A percentile compares a stretch with the other conserved stretches of the same genome.
These are phyloP conservation scores for Clonostachys rosea DNA, from an alignment of 2,329 filamentous ascomycete genomes.

Conservation along the genomic window DNA sequence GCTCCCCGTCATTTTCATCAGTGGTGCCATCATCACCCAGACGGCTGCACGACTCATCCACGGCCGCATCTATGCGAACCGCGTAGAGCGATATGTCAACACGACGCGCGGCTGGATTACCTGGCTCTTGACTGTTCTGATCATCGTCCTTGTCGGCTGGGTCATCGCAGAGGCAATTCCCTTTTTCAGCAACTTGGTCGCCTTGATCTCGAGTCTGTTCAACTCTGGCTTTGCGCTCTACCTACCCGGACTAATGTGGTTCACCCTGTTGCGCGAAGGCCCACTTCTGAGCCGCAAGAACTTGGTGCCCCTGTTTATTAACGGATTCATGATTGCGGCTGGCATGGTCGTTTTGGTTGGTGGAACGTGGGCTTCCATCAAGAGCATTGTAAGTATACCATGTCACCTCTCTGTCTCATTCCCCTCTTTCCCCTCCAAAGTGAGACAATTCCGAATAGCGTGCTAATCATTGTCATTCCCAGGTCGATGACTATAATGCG, in stretches of 20 bases:
- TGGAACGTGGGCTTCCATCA: slow-evolving; percentile 23
- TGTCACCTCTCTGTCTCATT: neutral
- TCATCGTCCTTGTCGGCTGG: slow-evolving; percentile 61
- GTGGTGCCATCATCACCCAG: slow-evolving; percentile 63
- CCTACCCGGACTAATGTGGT: slow-evolving; percentile 35
- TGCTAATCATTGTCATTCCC: too few species aligned
- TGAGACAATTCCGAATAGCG: neutral
- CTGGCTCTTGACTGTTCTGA: slow-evolving; percentile 55
- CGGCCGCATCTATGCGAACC: slow-evolving; percentile 35
- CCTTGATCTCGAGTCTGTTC: slow-evolving; percentile 44
- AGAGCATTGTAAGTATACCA: slow-evolving; percentile 19
- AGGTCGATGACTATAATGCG: too few species aligned
- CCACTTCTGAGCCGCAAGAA: slow-evolving; percentile 19
- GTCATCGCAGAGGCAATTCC: slow-evolving; percentile 70
- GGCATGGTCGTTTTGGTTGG: slow-evolving; percentile 22
- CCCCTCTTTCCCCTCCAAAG: neutral
- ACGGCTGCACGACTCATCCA: slow-evolving; percentile 40
- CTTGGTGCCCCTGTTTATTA: slow-evolving; percentile 14
- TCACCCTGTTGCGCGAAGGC: slow-evolving; percentile 28
- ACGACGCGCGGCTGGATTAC: slow-evolving; percentile 39
- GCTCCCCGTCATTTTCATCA: slow-evolving; percentile 69
- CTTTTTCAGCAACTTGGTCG: slow-evolving; percentile 66
- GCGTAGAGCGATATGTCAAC: slow-evolving; percentile 39
- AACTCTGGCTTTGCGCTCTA: slow-evolving; percentile 39
- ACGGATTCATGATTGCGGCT: slow-evolving; percentile 18